Evolutionary conservation across 2,329 filamentous ascomycete species (phyloP).

Genomic region (Gyromitra esculenta): DNA sequence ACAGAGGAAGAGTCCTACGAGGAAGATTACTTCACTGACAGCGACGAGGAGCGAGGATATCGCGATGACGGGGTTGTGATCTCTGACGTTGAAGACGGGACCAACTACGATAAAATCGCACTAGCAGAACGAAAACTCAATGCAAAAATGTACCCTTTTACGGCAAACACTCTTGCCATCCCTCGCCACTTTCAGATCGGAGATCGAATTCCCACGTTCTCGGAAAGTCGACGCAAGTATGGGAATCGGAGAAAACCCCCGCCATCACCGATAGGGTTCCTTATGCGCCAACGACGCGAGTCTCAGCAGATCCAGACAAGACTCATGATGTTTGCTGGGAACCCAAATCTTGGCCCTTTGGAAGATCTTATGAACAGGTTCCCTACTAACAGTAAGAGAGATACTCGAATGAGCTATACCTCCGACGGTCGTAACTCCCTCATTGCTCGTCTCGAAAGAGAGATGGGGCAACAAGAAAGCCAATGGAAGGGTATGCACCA

Average conservation of each 20-base stretch:
- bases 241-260: slow-evolving; percentile 49
- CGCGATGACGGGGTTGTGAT: slow-evolving; percentile 39
- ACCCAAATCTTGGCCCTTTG: slow-evolving; percentile 21
- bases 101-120: slow-evolving; percentile 39
- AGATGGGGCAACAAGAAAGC: slow-evolving; percentile 70
- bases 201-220: slow-evolving; percentile 52
- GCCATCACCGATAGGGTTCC: slow-evolving; percentile 52
- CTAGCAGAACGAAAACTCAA: slow-evolving; percentile 43
- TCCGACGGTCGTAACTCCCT: slow-evolving; percentile 62
- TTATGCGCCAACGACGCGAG: slow-evolving; percentile 33
- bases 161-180: slow-evolving; percentile 10
- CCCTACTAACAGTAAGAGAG: slow-evolving; percentile 28
- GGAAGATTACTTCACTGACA: slow-evolving; percentile 34
- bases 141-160: slow-evolving; percentile 28
- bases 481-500: slow-evolving; percentile 70
- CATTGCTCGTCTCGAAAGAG: slow-evolving; percentile 70
- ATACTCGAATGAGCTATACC: slow-evolving; percentile 31
- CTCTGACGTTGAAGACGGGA: slow-evolving; percentile 43
- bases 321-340: slow-evolving; percentile 58
- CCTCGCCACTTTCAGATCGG: slow-evolving; percentile 47
- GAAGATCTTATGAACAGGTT: slow-evolving; percentile 46
- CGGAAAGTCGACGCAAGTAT: slow-evolving; percentile 41
- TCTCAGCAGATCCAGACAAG: slow-evolving; percentile 64
- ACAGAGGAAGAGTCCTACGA: slow-evolving; percentile 38
- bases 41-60: slow-evolving; percentile 33